Base-by-base conservation (phyloP, 2,329 filamentous ascomycete species). In the Penicillium occitanis region DNA sequence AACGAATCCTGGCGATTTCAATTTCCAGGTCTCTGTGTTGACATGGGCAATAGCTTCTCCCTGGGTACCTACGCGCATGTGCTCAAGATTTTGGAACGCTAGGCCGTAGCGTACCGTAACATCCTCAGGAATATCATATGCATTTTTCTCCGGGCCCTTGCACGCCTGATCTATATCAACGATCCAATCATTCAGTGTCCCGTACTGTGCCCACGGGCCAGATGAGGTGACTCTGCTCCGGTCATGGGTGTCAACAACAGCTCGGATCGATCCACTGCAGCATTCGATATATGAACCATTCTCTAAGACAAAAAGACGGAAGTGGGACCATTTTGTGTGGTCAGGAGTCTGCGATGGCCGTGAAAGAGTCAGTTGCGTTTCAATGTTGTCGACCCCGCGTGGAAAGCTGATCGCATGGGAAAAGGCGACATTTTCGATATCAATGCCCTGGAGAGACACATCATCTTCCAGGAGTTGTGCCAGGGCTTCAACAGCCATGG, bases 401-500 rank as follows among this genome's bases (percentile, higher is more conserved):
- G 25, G 17, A 28, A 57, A 35, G 14, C 30, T 37, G 17, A 57
- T 57, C 5, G 51, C 14, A 57, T 57, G 51, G 17, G 17, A 11
- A 37, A 57, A 57, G 1, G 10, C 1, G 2, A 37, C 51, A 5
- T 57, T n/a, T 8, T 37, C n/a, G 28, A 57, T 37, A 2, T 57
- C 4, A 22, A 35, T 35, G 4, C 51, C 30, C 3, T 6, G 40
- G 3, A 42, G 40, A 11, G 30, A 19, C 1, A 10, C 8, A 13
- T 50, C n/a, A 17, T 35, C 44, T 17, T 57, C 48, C 14, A 59
- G 53, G 2, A 69, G n/a, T 1, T 37, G 8, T 3, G 22, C 59
- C 1, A 69, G 14, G 11, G 72, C 68, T 48, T 77, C 75, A 0
- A 74, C 63, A 1, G 72, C 74, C 35, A 73, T 74, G 1, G 66